Base-by-base conservation (phyloP, 345 rosid genomes). In the Rhizophora mangle region DNA sequence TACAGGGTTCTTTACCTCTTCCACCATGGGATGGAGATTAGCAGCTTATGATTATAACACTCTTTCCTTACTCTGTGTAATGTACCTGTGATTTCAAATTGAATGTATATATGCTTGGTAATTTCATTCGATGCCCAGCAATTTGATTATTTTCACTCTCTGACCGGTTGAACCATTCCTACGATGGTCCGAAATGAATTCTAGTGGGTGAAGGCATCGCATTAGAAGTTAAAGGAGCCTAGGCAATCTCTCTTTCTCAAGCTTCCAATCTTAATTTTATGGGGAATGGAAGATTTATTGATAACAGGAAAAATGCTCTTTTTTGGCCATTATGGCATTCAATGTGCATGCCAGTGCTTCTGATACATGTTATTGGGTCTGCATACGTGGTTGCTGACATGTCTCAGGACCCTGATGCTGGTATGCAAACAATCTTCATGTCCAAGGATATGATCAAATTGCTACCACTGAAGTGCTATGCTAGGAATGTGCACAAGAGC, bases 181-280 rank as follows among this genome's bases (percentile, higher is more conserved):
- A 81, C n/a, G 54, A 43, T 30, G 74, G 82, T 36, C 70, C 89
- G 75, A 86, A 82, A 70, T 82, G 89, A 67, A 76, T 89, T 26
- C 78, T 83, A 60, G 87, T 89, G 18, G 86, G 87, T 67, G 89
- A 89, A 71, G 97, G 93, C 56, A 84, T 86, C 59, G 76, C 91
- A 13, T 71, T 89, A 10, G 87, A 85, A 74, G 72, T 91, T 63
- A 78, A 47, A 36, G 74, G 80, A 68, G 93, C 95, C 67, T 79
- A 71, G 21, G 87, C 81, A 81, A 76, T 91, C 47, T 85, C 85
- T 65, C 76, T 84, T 62, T 83, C 82, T 81, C 84, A 85, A 6
- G 72, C 83, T 5, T 73, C 85, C 11, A 68, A 78, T 53, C 60
- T 64, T 58, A 71, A 76, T 70, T 75, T 73, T 31, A 64, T 72